Evolutionary conservation across 202 grass and related monocot species (phyloP), one percentile per base, ranked within the genome.

Genomic region (Bolboschoenoplectus hybrid): DNA sequence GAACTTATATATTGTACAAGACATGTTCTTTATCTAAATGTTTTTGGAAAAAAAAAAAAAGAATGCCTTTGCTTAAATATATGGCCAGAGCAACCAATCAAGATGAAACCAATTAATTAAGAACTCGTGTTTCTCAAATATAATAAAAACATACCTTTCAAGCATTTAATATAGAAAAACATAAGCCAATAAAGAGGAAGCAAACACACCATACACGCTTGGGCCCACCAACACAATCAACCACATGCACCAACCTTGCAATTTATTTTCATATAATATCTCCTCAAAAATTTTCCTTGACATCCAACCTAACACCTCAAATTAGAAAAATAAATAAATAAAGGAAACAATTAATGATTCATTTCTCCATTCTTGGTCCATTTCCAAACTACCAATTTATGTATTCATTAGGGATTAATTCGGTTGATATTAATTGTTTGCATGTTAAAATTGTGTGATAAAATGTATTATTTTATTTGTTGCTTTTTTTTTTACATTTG

Each of bases 311-410:
- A 81, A 63, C 80, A 63, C 61, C n/a, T 36, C 26, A 17, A 82
- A 82, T 67, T 66, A 62, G 26, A 26, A 26, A 26, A 26, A n/a
- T n/a, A 26, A 26, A 26, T 26, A 26, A 58, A 81, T 8, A 47
- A 84, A 84, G 16, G 41, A 82, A 65, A 66, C 80, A 58, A 79
- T 5, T 16, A 80, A 80, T 41, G 75, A 80, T 80, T 80, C 36
- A 80, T 78, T 17, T 56, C 74, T 12, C 32, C 11, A n/a, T 10
- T 56, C 50, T 38, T 77, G 32, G 6, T 77, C 51, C 74, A 36
- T 53, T 14, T 64, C 56, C 56, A 63, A 81, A 45, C 78, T 13
- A 46, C 53, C 35, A 17, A 13, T 26, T 44, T 13, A 13, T 55
- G 11, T 47, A 74, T 61, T 61, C 19, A 81, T 61, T 81, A 7